Evolutionary conservation across 345 rosid genomes (phyloP).

Genomic region (Brassica rapa): DNA sequence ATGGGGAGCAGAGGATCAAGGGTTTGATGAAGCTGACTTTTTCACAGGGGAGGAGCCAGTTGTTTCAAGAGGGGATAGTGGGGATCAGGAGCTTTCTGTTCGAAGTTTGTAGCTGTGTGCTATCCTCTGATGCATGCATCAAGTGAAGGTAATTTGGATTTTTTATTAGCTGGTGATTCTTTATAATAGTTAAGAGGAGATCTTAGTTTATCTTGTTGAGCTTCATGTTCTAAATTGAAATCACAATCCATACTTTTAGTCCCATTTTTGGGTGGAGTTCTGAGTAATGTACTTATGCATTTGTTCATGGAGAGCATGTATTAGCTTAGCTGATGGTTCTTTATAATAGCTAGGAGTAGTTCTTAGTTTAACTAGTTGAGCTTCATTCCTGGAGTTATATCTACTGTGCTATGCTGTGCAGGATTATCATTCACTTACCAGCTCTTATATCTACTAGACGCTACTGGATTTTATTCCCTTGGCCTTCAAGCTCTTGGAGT

Average conservation of each 20-base stretch:
- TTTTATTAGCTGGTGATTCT: slow-evolving; percentile 5
- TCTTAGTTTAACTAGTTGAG: no score
- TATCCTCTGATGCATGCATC: slow-evolving; percentile 96
- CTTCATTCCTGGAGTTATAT: no score
- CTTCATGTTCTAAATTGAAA: not conserved
- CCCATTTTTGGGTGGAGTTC: not conserved
- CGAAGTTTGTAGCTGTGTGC: slow-evolving; percentile 76
- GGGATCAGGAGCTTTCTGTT: slow-evolving; percentile 52
- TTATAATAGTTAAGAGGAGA: not conserved
- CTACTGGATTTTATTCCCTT: slow-evolving; percentile 89
- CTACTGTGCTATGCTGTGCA: slow-evolving; percentile 44
- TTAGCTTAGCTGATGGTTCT: no score
- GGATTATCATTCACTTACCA: slow-evolving; percentile 90
- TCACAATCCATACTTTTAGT: slow-evolving; percentile 8
- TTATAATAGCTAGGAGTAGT: no score
- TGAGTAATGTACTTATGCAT: not conserved
- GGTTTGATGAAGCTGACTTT: slow-evolving; percentile 56
- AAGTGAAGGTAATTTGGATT: slow-evolving; percentile 63
- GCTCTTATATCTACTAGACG: slow-evolving; percentile 88
- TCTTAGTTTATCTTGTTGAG: slow-evolving; percentile 12
- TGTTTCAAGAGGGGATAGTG: slow-evolving; percentile 46
- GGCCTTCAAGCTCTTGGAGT: slow-evolving; percentile 90
- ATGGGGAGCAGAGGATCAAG: slow-evolving; percentile 84
- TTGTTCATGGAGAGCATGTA: no score
- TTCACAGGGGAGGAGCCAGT: slow-evolving; percentile 51